Evolutionary conservation across 306 rosid genomes (phyloP), one percentile per base, ranked within the genome.

Genomic region (Cucurbita maxima): DNA sequence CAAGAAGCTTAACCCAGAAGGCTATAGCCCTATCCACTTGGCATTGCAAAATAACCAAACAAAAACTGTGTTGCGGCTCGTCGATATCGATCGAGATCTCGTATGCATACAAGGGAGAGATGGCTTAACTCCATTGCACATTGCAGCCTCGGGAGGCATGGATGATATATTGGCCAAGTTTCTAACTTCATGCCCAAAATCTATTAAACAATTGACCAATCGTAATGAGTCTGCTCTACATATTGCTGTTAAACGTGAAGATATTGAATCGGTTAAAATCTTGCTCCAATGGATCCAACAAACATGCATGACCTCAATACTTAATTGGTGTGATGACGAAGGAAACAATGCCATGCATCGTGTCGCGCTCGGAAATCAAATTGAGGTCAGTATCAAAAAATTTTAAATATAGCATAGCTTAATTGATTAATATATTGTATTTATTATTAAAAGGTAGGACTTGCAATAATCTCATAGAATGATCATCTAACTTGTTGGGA

Each of bases 311-410:
- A 10, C 16, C 15, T 19, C 38, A 10, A 11, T 57, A 22, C 37
- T 18, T 10, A 8, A 80, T 12, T 78, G 81, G 83, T 5, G 8
- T 56, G 81, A 84, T 19, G 83, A 63, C 2, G 55, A 54, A 7
- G 86, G 88, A 12, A 73, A 82, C 82, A 77, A 75, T 7, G 2
- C 75, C 41, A 72, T 85, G n/a, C 88, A 85, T 43, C 15, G 78
- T 76, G 77, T 84, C 10, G 64, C 75, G 6, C 41, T 74, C 36
- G 56, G 36, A n/a, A 41, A 75, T 57, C 59, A 37, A 73, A 10
- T 67, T 50, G 68, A 85, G 82, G 34, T 3, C 3, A 30, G 4
- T 30, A 30, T 30, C 25, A n/a, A n/a, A n/a, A n/a, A n/a, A n/a
- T n/a, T n/a, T n/a, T n/a, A n/a, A n/a, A n/a, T n/a, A n/a, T n/a